Evolutionary conservation across 2,329 filamentous ascomycete species (phyloP), one percentile per base, ranked within the genome.

Genomic region (Calonectria leucothoes): DNA sequence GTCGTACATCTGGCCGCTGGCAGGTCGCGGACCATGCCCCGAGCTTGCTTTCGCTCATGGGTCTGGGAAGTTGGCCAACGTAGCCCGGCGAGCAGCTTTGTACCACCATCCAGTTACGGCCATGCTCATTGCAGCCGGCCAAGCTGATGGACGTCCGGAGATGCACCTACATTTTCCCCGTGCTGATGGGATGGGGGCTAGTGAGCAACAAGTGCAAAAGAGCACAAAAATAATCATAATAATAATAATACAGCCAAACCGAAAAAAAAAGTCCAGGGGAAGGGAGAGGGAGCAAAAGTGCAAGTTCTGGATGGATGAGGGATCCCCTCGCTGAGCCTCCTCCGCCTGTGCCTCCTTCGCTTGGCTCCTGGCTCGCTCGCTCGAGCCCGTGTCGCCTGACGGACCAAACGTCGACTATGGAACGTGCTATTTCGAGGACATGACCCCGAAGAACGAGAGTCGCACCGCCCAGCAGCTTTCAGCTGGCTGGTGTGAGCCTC

Each of bases 381-480:
- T 45, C 42, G n/a, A n/a, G n/a, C 42, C 42, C 42, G 42, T 25
- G 37, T 61, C 52, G 45, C 29, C 23, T 49, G 37, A 37, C 39
- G 52, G n/a, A 33, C 52, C 23, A 23, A 17, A 20, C n/a, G 51
- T 23, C 31, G 37, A 15, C 55, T 23, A 17, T 31, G n/a, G 52
- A 31, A 37, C n/a, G 31, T 59, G 23, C 57, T 61, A 45, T 68
- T 55, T 57, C 37, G 29, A 37, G 42, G 39, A 39, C 52, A 57
- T 72, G 23, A 31, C n/a, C 57, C 70, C 70, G 49, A 48, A 59
- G 33, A 31, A 25, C 27, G n/a, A 31, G 39, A 49, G 55, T 65
- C 57, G 70, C 70, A 72, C 70, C 48, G 70, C 70, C 70, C 57
- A 68, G 70, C 70, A 57, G 25, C n/a, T 51, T 51, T 70, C n/a